A percentile compares a stretch with the other conserved stretches of the same genome.
These are phyloP conservation scores for Solanum phureja DNA, from an alignment of 257 asterid genomes.

Conservation along the genomic window DNA sequence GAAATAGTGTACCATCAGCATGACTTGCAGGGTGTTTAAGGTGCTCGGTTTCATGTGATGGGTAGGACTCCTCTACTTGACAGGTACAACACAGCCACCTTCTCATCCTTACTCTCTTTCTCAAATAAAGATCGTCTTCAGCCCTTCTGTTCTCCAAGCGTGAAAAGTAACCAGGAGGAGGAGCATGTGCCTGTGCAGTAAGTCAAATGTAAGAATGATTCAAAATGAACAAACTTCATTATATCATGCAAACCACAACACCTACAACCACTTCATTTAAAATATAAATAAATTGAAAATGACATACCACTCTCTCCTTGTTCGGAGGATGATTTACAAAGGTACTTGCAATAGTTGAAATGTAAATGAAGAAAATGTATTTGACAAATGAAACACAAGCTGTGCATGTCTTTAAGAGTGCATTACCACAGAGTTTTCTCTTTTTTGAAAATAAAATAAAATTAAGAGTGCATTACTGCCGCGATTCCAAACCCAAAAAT, in stretches of 20 bases:
- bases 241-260: background rate
- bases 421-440: background rate
- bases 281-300: background rate
- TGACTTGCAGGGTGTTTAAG: constrained; percentile 6
- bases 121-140: background rate
- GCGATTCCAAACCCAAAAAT: background rate
- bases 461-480: background rate
- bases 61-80: constrained; percentile 6
- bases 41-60: constrained; percentile 2
- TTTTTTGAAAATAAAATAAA: background rate
- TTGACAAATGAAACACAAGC: background rate
- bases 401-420: background rate
- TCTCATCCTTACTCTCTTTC: constrained; percentile 11
- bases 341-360: background rate
- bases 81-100: constrained; percentile 16
- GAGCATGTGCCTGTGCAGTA: constrained; percentile 6
- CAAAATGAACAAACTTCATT: background rate
- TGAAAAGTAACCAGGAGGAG: constrained; percentile 9
- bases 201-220: background rate
- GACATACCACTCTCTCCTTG: background rate
- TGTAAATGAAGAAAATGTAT: background rate
- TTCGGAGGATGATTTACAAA: background rate
- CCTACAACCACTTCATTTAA: background rate
- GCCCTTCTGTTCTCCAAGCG: background rate
- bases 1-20: constrained; percentile 9